Evolutionary conservation across 1,284 basidiomycete species (phyloP).

Genomic region (Boletus hoseneyae): DNA sequence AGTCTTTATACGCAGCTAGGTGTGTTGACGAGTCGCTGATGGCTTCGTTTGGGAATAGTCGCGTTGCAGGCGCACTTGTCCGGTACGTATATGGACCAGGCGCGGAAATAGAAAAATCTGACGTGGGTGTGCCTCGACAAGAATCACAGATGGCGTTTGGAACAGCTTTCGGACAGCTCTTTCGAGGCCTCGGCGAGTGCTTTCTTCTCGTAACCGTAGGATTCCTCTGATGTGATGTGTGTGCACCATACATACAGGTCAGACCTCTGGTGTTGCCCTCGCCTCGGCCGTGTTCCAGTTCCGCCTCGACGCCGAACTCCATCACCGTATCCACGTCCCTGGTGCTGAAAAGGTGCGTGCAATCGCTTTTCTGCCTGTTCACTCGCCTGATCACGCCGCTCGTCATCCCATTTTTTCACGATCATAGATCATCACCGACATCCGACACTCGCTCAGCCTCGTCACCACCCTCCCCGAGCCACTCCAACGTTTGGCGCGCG

Average conservation of each 20-base stretch:
- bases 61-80: slow-evolving; percentile 21
- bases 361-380: neutral
- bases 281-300: neutral
- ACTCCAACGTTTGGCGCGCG: slow-evolving; percentile 1
- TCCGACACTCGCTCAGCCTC: slow-evolving; percentile 5
- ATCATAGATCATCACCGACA: slow-evolving; percentile 2
- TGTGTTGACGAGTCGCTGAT: slow-evolving; percentile 1
- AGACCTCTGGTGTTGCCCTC: slow-evolving; percentile 1
- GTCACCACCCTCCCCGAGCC: slow-evolving; percentile 3
- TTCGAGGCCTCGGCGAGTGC: neutral
- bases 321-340: neutral
- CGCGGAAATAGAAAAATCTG: neutral
- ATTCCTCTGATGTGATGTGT: neutral
- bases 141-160: slow-evolving; percentile 2
- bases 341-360: neutral
- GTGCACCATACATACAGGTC: neutral
- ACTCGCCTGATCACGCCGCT: neutral
- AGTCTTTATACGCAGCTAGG: neutral
- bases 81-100: slow-evolving; percentile 9
- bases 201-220: neutral
- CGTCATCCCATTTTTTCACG: too few species aligned
- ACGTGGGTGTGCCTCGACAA: neutral
- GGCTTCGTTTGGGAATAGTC: slow-evolving; percentile 4
- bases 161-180: slow-evolving; percentile 3
- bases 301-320: neutral